Evolutionary conservation across 345 rosid genomes (phyloP).

Genomic region (Fremontodendron californicum): DNA sequence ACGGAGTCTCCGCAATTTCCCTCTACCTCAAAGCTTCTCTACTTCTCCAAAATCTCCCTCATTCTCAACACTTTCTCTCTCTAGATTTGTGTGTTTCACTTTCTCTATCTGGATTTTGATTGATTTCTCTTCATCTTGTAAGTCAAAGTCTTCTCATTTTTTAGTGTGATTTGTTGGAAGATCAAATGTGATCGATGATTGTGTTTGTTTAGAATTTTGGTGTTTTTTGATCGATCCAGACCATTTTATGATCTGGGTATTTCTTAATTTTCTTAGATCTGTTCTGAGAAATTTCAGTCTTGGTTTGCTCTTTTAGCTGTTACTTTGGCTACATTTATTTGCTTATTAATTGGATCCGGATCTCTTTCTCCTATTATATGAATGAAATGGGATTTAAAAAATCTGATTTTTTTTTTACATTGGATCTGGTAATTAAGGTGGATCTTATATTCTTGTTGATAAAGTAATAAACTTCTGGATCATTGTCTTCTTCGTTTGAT

Average conservation of each 20-base stretch:
- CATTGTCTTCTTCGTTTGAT: not conserved
- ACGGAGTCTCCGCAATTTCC: constrained; percentile 20
- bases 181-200: constrained; percentile 2
- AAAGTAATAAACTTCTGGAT: not conserved
- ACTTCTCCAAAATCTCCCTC: not conserved
- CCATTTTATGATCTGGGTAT: constrained; percentile 4
- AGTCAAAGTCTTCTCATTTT: not conserved
- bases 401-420: not conserved
- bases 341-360: not conserved
- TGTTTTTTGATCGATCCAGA: not conserved
- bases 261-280: not conserved
- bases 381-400: not conserved
- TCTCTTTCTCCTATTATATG: not conserved
- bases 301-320: not conserved
- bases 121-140: constrained; percentile 3
- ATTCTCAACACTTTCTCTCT: not conserved
- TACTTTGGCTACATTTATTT: not conserved
- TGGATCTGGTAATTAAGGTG: not conserved
- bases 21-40: not conserved
- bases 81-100: not conserved
- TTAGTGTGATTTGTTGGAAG: not conserved
- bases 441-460: constrained; percentile 15
- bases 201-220: not conserved
- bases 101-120: not conserved
- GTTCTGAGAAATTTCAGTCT: not conserved